Conservation (phyloP, 306 rosid species). For the Glycine latifolia region DNA sequence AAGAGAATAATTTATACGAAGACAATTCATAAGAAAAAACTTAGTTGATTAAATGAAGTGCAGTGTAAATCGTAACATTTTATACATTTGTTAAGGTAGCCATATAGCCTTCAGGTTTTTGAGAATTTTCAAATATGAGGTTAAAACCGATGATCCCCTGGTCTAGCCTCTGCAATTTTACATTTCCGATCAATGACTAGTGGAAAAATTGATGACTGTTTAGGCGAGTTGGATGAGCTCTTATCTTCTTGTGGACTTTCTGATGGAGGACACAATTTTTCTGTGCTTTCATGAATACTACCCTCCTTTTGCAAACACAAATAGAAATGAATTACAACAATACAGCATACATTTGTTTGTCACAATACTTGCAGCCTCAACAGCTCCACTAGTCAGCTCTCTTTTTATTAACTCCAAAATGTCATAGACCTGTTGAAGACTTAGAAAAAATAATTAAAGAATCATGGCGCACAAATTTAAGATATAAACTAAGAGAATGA, state of each 20-base stretch:
- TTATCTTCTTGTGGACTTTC: neutral
- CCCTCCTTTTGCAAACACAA: too few species aligned
- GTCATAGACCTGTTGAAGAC: slow-evolving; percentile 60
- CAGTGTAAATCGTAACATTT: too few species aligned
- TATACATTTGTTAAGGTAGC: too few species aligned
- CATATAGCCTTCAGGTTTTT: too few species aligned
- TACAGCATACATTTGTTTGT: neutral
- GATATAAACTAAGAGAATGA: neutral
- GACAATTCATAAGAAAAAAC: too few species aligned
- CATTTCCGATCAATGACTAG: neutral
- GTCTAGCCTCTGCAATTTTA: neutral
- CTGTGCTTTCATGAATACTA: neutral
- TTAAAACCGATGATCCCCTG: too few species aligned
- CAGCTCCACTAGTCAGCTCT: slow-evolving; percentile 50
- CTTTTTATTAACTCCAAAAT: slow-evolving; percentile 60
- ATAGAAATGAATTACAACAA: neutral
- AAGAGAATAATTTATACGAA: too few species aligned
- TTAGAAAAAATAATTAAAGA: neutral
- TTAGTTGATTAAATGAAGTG: too few species aligned
- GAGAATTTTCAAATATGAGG: too few species aligned
- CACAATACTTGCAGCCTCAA: slow-evolving; percentile 6
- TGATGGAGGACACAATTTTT: neutral
- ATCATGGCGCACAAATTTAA: neutral
- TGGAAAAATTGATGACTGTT: neutral
- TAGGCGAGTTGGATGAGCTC: neutral